Evolutionary conservation across 768 basidiomycete species (phyloP).

Genomic region (Boletus vermiculosoides): DNA sequence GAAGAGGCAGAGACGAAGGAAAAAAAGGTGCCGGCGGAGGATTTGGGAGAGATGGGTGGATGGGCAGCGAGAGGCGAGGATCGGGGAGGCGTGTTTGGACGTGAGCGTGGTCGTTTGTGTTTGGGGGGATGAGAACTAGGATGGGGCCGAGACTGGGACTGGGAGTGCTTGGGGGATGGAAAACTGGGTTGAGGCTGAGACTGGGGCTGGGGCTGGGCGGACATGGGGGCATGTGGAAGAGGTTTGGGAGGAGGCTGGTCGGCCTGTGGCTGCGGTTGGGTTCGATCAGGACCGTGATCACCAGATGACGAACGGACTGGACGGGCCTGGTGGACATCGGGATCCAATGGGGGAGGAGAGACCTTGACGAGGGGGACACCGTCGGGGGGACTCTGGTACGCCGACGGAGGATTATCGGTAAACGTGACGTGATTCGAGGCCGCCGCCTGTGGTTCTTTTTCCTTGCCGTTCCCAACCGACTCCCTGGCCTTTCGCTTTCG

Average conservation of each 20-base stretch:
- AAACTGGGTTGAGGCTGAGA: background rate
- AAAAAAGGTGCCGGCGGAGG: slow-evolving; percentile 28
- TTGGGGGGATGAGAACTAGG: background rate
- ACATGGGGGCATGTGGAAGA: slow-evolving; percentile 2
- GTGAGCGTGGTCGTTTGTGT: slow-evolving; percentile 17
- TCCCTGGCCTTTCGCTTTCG: slow-evolving; percentile 21
- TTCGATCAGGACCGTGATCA: background rate
- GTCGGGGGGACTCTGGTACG: background rate
- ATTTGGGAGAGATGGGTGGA: slow-evolving; percentile 26
- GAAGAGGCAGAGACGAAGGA: slow-evolving; percentile 15
- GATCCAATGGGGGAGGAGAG: slow-evolving; percentile 13
- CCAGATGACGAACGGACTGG: background rate
- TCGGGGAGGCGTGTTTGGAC: slow-evolving; percentile 18
- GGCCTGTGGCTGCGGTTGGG: slow-evolving; percentile 6
- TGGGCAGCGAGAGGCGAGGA: slow-evolving; percentile 11
- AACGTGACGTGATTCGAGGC: slow-evolving; percentile 13
- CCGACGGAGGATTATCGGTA: slow-evolving; percentile 6
- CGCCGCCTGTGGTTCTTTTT: background rate
- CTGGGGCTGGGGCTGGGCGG: slow-evolving; percentile 3
- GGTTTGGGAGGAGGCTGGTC: background rate
- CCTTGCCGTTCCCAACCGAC: slow-evolving; percentile 6
- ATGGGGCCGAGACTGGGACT: background rate
- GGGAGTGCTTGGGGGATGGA: background rate
- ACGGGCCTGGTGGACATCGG: background rate
- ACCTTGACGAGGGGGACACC: slow-evolving; percentile 14